These are phyloP conservation scores for Botryosphaeria dothidea DNA, from an alignment of 2,329 filamentous ascomycete genomes.

Conservation along the genomic window DNA sequence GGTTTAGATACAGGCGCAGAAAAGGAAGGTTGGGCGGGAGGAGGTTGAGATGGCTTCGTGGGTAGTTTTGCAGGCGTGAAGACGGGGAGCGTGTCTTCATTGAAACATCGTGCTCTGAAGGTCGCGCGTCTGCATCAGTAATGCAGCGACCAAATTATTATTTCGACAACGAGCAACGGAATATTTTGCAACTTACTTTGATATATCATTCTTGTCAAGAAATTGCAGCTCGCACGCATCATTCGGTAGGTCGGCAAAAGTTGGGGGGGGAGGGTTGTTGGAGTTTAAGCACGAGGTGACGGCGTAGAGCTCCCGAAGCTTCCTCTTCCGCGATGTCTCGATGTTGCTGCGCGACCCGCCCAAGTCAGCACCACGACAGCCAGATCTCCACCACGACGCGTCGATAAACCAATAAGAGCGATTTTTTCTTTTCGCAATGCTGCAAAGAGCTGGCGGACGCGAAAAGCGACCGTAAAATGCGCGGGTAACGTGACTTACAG, in stretches of 20 bases:
- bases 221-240: conserved; percentile 54
- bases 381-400: conserved; percentile 40
- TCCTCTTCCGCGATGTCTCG: conserved; percentile 84
- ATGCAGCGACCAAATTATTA: conserved; percentile 21
- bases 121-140: conserved; percentile 24
- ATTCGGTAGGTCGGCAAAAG: conserved; percentile 51
- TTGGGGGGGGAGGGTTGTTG: conserved; percentile 58
- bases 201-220: conserved; percentile 59
- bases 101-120: conserved; percentile 57
- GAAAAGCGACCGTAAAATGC: conserved; percentile 34
- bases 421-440: conserved; percentile 43
- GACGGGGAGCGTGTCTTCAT: conserved; percentile 39
- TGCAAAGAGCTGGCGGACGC: conserved; percentile 27
- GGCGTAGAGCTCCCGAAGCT: conserved; percentile 82
- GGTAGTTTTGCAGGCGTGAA: conserved; percentile 28
- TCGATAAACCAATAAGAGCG: conserved; percentile 39
- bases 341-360: conserved; percentile 36
- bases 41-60: conserved; percentile 28
- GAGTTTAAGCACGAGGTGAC: conserved; percentile 68
- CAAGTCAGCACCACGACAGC: conserved; percentile 24
- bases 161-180: conserved; percentile 32
- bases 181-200: conserved; percentile 50
- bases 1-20: conserved; percentile 32
- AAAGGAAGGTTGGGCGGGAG: conserved; percentile 28
- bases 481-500: conserved; percentile 39